A percentile compares a stretch with the other conserved stretches of the same genome.
Evolutionary conservation across 441 rosid species (phyloP).

Genomic region (Jatropha multifida): DNA sequence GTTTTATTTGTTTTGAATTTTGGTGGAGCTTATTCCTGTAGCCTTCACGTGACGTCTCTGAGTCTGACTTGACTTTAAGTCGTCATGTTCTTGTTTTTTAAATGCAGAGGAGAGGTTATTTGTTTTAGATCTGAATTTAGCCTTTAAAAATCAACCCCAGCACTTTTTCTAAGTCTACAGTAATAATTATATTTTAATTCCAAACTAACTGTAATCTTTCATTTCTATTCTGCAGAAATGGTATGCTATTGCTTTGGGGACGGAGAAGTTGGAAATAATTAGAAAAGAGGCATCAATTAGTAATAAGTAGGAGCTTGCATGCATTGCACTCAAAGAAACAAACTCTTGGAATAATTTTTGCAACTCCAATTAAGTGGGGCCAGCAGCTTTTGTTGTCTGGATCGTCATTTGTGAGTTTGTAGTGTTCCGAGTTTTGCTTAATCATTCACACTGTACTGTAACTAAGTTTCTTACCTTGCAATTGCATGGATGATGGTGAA

Average conservation of each 20-base stretch:
- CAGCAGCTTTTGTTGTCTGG: too few relatives aligned
- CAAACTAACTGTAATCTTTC: too few relatives aligned
- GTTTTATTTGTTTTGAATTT: not conserved
- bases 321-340: not conserved
- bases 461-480: too few relatives aligned
- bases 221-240: not conserved
- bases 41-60: slow-evolving; percentile 34
- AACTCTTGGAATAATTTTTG: not conserved
- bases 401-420: too few relatives aligned
- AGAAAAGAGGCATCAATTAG: not conserved
- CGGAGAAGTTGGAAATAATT: not conserved
- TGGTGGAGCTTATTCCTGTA: not conserved
- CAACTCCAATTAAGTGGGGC: too few relatives aligned
- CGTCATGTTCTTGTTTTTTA: not conserved
- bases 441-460: too few relatives aligned
- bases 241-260: not conserved
- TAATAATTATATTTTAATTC: too few relatives aligned
- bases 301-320: not conserved
- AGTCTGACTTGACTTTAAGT: not conserved
- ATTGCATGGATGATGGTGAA: too few relatives aligned
- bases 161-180: too few relatives aligned
- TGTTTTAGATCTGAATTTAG: not conserved
- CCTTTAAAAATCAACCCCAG: not conserved
- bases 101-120: not conserved
- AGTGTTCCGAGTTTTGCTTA: too few relatives aligned